A percentile compares a stretch with the other conserved stretches of the same genome.
Conservation (phyloP, 2,329 filamentous ascomycete species). For the Dothistroma septosporum region DNA sequence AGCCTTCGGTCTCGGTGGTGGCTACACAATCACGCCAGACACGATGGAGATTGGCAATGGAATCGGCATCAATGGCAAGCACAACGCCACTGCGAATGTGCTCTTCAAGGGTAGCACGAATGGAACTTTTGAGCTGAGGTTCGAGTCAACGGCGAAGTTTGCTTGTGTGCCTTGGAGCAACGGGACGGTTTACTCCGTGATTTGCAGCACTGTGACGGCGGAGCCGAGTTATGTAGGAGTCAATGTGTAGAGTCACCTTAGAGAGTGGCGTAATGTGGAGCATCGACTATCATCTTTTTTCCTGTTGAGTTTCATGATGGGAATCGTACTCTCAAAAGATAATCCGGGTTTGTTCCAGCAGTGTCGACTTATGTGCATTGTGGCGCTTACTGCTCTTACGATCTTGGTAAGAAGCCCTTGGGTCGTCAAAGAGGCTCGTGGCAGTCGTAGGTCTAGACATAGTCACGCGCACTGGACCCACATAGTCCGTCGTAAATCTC, state of each 20-base stretch:
- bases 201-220: conserved; percentile 3
- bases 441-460: too few relatives aligned
- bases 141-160: conserved; percentile 13
- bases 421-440: too few relatives aligned
- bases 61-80: conserved; percentile 17
- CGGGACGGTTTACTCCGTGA: conserved; percentile 5
- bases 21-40: conserved; percentile 15
- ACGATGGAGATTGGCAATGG: conserved; percentile 16
- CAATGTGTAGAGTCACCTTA: not conserved
- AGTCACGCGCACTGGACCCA: too few relatives aligned
- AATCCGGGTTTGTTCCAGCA: too few relatives aligned
- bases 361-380: too few relatives aligned
- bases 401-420: too few relatives aligned
- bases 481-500: too few relatives aligned
- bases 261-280: not conserved
- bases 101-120: conserved; percentile 15
- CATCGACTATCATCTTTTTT: not conserved
- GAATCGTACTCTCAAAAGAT: too few relatives aligned
- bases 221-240: not conserved
- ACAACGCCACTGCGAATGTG: conserved; percentile 12
- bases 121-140: conserved; percentile 17
- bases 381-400: too few relatives aligned
- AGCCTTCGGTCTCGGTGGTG: conserved; percentile 21
- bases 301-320: too few relatives aligned
- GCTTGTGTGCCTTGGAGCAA: conserved; percentile 10